Base-by-base conservation (phyloP, 768 basidiomycete genomes). In the Russula sp. region DNA sequence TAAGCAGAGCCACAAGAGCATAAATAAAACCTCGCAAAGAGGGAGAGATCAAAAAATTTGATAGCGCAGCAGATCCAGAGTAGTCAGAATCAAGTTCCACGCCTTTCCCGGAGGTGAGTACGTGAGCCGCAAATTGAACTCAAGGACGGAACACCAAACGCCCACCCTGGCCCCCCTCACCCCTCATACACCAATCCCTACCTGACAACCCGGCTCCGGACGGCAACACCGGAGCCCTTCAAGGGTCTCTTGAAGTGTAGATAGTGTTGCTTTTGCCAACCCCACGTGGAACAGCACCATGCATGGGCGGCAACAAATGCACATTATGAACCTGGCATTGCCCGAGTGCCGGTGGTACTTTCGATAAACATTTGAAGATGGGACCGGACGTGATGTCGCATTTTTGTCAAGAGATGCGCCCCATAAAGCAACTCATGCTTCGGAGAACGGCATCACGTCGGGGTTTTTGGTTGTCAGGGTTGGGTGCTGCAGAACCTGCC, bases 41-140 rank as follows among this genome's bases (percentile, higher is more conserved):
- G 71, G 67, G 29, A 69, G 54, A 64, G 66, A 60, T 63, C 53
- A 66, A 71, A 73, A 76, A 75, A 71, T 69, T 71, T 42, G 47
- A 57, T 45, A 43, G 65, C 68, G 72, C 75, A 72, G 78, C 81
- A 83, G 82, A 77, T 76, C 74, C 75, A 83, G 82, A 84, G 79
- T 83, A 85, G 82, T 84, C 83, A 83, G 83, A 84, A 83, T 85
- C 80, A 80, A 84, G 82, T 81, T 80, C 70, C 76, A 72, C 71
- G 60, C 52, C n/a, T 38, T 46, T 47, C 48, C 41, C 25, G 63
- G 66, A 64, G 60, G 57, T 47, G 36, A 67, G 43, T 38, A 43
- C 70, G 73, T 76, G 80, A 76, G 80, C 83, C 78, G 80, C 83
- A 80, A 84, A 85, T 81, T 83, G 80, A 76, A 82, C 84, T 85